Conservation (phyloP, 73 alveolate species). For the Symbiodinium pilosum region DNA sequence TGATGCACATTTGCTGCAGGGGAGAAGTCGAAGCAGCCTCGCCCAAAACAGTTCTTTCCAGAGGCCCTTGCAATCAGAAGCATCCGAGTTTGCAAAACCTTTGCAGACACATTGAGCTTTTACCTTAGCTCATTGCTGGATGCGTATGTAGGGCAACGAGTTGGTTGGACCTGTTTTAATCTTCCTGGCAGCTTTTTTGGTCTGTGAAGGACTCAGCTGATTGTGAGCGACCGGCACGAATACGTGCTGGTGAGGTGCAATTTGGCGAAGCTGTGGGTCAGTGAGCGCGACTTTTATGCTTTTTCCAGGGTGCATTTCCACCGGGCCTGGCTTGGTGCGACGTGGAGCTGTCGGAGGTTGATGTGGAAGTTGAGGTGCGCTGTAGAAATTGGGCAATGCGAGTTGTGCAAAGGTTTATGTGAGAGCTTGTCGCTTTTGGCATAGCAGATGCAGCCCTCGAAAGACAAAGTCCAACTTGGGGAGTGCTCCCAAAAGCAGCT, state of each 20-base stretch:
- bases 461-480: no score
- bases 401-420: no score
- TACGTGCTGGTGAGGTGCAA: background rate
- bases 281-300: background rate
- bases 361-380: background rate
- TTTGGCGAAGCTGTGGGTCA: background rate
- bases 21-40: background rate
- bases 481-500: no score
- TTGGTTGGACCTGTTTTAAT: no score
- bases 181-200: no score
- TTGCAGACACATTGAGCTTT: background rate
- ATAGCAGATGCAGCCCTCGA: no score
- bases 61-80: background rate
- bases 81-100: no score
- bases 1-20: background rate
- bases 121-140: background rate
- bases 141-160: no score
- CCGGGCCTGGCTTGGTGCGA: slow-evolving; percentile 14
- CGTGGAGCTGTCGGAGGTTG: background rate
- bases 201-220: background rate
- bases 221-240: background rate
- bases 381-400: background rate
- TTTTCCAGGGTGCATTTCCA: background rate
- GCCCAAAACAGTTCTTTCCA: background rate
- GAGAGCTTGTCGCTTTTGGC: no score